Base-by-base conservation (phyloP, 2,329 filamentous ascomycete genomes). In the Torrubiellomyces zombiae region DNA sequence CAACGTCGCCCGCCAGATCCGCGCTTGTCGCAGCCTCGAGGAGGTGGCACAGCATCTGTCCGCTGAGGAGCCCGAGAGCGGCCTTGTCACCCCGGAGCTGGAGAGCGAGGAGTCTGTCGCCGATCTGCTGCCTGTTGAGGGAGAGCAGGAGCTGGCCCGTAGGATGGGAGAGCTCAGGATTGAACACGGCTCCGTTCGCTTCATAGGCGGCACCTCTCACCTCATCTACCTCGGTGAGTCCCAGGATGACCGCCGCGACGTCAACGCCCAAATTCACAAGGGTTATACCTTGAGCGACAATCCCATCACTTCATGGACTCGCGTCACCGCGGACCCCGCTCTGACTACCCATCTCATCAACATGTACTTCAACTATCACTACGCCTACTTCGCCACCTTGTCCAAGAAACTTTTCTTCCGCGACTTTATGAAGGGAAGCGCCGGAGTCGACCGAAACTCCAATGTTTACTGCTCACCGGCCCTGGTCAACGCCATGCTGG, bases 281-380 rank as follows among this genome's bases (percentile, higher is more conserved):
- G 51, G 61, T 28, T n/a, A n/a, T n/a, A 45, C 51, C 10, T 53
- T 59, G 11, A 56, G 64, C 32, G 69, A 76, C 25, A 67, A 86
- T 32, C 74, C 82, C 4, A 62, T 89, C 27, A 73, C 70, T 12
- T 85, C 76, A 27, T 98, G 89, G 89, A 92, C 86, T 0, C 68
- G 63, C 10, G 82, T 93, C 22, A 93, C 82, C 2, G 61, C 71
- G 25, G 82, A 94, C 45, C 63, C 72, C 14, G 67, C 77, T 27
- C 60, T 93, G 22, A 72, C 94, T 38, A 67, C 74, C 10, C 86
- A 94, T 48, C 67, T 98, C 11, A 70, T 98, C 44, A 86, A 85
- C 42, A 85, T 95, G 80, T 98, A 98, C 53, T 95, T 95, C 53
- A 82, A 75, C 39, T 95, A 86, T 78, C 89, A 95, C 50, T 95